Conservation (phyloP, 2,329 filamentous ascomycete genomes). For the Zymoseptoria tritici region DNA sequence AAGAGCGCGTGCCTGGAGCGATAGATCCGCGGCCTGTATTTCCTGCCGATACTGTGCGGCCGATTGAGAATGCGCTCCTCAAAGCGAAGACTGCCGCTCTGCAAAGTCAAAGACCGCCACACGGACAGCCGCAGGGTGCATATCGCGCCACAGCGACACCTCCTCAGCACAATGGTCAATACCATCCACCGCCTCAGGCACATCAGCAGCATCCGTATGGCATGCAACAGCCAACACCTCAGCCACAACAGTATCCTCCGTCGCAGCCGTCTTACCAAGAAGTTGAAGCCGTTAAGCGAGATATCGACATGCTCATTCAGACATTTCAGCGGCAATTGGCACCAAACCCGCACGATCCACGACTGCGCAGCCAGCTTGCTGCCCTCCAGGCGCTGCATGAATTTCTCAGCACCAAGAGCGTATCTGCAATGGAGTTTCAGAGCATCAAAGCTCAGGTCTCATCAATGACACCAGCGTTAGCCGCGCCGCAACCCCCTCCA, state of each 20-base stretch:
- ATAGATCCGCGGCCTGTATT: conserved; percentile 92
- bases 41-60: conserved; percentile 72
- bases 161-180: conserved; percentile 45
- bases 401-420: conserved; percentile 67
- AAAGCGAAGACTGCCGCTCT: conserved; percentile 63
- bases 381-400: conserved; percentile 79
- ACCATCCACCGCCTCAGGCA: conserved; percentile 29
- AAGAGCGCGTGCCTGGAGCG: conserved; percentile 89
- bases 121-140: conserved; percentile 44
- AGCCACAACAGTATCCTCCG: conserved; percentile 16
- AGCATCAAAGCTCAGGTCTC: conserved; percentile 80
- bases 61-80: conserved; percentile 89
- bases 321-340: conserved; percentile 67
- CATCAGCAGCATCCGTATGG: conserved; percentile 29
- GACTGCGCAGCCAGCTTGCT: conserved; percentile 70
- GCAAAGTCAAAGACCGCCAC: conserved; percentile 47
- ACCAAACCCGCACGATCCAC: conserved; percentile 66
- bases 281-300: conserved; percentile 64
- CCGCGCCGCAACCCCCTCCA: conserved; percentile 27
- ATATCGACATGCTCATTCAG: conserved; percentile 71
- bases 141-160: conserved; percentile 71
- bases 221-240: conserved; percentile 21
- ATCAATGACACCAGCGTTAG: conserved; percentile 58
- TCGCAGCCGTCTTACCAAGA: conserved; percentile 17
- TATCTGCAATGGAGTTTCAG: conserved; percentile 74